Evolutionary conservation across 345 rosid species (phyloP).

Genomic region (Syzygium oleosum): DNA sequence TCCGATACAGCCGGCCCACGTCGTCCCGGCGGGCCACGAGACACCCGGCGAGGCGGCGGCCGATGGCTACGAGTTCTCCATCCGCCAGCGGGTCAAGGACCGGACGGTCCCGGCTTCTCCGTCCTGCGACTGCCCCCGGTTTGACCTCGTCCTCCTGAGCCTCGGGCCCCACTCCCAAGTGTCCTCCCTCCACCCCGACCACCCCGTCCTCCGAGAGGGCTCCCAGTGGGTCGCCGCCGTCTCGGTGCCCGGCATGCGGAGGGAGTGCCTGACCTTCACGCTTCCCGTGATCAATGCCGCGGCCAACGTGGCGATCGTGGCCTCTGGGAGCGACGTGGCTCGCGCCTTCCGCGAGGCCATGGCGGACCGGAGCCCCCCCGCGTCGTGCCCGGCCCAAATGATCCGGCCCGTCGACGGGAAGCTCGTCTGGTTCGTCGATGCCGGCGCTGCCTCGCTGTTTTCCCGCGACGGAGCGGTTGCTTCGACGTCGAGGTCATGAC

Average conservation of each 20-base stretch:
- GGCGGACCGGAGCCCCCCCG: background rate
- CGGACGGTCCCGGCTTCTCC: slow-evolving; percentile 19
- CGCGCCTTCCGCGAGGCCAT: slow-evolving; percentile 4
- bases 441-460: slow-evolving; percentile 4
- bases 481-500: background rate
- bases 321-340: slow-evolving; percentile 14
- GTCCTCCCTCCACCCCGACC: slow-evolving; percentile 16
- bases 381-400: slow-evolving; percentile 6
- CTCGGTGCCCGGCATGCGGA: background rate
- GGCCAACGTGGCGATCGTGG: slow-evolving; percentile 21
- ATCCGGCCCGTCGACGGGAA: slow-evolving; percentile 18
- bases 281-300: slow-evolving; percentile 33
- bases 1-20: slow-evolving; percentile 18
- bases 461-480: background rate
- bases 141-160: slow-evolving; percentile 21
- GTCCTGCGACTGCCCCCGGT: slow-evolving; percentile 23
- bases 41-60: slow-evolving; percentile 22
- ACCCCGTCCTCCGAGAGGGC: slow-evolving; percentile 10
- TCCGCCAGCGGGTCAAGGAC: slow-evolving; percentile 19
- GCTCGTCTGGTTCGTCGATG: slow-evolving; percentile 28
- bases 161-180: slow-evolving; percentile 8
- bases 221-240: slow-evolving; percentile 21
- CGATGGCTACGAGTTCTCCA: slow-evolving; percentile 16
- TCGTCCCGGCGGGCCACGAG: slow-evolving; percentile 13
- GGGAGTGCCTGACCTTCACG: slow-evolving; percentile 17